Evolutionary conservation across 2,329 filamentous ascomycete species (phyloP).

Genomic region (Atkinsonella hypoxylon): DNA sequence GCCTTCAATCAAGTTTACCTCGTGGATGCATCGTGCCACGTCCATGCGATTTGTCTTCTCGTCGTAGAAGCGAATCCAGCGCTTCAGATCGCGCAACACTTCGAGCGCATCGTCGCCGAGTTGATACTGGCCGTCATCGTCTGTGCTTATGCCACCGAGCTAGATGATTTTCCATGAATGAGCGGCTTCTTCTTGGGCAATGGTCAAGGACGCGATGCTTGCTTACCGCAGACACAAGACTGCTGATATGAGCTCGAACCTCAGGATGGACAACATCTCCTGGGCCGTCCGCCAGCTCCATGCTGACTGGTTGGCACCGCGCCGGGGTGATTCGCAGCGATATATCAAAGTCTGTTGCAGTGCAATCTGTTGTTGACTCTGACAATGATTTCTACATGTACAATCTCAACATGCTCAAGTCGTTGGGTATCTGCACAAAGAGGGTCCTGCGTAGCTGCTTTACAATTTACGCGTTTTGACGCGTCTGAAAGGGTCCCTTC

Average conservation of each 20-base stretch:
- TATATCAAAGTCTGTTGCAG: background rate
- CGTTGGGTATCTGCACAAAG: background rate
- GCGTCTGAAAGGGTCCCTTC: constrained; percentile 9
- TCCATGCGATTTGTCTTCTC: constrained; percentile 90
- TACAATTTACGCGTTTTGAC: constrained; percentile 13
- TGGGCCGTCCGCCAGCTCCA: constrained; percentile 42
- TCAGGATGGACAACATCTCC: constrained; percentile 71
- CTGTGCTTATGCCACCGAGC: constrained; percentile 73
- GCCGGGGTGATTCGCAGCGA: background rate
- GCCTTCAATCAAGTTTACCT: constrained; percentile 82
- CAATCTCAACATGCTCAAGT: background rate
- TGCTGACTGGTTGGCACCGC: constrained; percentile 15
- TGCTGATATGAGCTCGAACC: constrained; percentile 86
- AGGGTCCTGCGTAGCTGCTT: no score
- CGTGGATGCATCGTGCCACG: constrained; percentile 81
- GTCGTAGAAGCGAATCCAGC: constrained; percentile 92
- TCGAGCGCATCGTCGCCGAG: constrained; percentile 89
- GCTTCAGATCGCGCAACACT: constrained; percentile 83
- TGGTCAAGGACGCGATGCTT: constrained; percentile 9
- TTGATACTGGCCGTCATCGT: constrained; percentile 71
- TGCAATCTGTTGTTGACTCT: background rate
- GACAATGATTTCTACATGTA: background rate
- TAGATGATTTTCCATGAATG: constrained; percentile 22
- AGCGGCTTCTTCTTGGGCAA: background rate
- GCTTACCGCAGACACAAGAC: constrained; percentile 82